phyloP scores from a whole-genome alignment of 169 alveolate species.

The Babesia bigemina region DNA sequence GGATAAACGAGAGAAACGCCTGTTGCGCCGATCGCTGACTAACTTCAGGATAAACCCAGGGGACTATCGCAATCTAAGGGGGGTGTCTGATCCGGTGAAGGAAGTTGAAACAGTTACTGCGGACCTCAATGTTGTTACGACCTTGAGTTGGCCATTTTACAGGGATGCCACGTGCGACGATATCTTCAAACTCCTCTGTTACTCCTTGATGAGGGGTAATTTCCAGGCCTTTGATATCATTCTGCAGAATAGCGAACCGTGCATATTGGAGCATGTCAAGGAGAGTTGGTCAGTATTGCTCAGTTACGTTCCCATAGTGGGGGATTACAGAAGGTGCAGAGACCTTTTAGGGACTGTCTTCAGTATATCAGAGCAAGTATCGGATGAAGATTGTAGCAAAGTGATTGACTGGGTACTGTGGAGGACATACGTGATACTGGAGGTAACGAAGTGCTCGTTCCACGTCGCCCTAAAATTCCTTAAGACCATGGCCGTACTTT shows the following conservation, averaged over 20 bases:
- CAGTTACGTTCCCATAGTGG: constrained; percentile 60
- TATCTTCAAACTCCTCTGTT: constrained; percentile 55
- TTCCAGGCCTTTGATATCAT: constrained; percentile 28
- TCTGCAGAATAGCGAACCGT: constrained; percentile 19
- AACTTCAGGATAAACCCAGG: constrained; percentile 21
- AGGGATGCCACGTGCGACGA: constrained; percentile 54
- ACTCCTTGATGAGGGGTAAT: constrained; percentile 39
- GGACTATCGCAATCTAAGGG: constrained; percentile 10
- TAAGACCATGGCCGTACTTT: constrained; percentile 19
- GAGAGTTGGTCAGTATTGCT: constrained; percentile 48
- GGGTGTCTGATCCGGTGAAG: background rate
- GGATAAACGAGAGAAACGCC: background rate
- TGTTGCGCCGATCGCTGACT: background rate
- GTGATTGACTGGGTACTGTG: constrained; percentile 54
- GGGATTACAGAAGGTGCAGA: constrained; percentile 30
- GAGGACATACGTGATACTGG: constrained; percentile 44
- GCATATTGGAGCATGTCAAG: constrained; percentile 35
- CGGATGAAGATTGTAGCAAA: background rate
- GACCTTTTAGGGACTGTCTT: constrained; percentile 14
- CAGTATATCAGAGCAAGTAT: background rate
- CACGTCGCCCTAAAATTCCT: constrained; percentile 33
- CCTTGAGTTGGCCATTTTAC: constrained; percentile 56
- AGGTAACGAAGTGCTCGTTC: constrained; percentile 52
- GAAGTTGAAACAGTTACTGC: background rate
- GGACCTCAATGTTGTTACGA: constrained; percentile 2